phyloP scores from a whole-genome alignment of 2,329 filamentous ascomycete species.

The Phoma herbarum region DNA sequence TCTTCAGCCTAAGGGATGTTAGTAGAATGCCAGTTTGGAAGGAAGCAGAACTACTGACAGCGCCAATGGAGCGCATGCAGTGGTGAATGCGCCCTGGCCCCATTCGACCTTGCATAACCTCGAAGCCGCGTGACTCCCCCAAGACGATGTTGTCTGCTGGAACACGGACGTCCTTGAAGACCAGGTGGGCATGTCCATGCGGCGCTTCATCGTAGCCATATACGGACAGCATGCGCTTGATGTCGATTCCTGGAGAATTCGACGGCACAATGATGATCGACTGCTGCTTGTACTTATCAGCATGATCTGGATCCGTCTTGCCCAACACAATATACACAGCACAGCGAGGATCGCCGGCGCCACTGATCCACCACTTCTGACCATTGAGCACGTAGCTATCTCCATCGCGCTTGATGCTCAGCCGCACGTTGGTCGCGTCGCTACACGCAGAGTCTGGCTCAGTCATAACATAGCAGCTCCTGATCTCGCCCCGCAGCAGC shows the following conservation, averaged over 20 bases:
- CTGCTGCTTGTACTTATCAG: constrained; percentile 83
- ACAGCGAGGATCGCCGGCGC: constrained; percentile 89
- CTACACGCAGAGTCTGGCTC: constrained; percentile 85
- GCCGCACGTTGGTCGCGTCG: constrained; percentile 88
- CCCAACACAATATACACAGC: constrained; percentile 94
- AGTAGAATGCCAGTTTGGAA: too few species aligned
- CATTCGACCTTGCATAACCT: constrained; percentile 94
- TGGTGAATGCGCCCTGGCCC: constrained; percentile 96
- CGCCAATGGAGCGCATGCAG: constrained; percentile 91
- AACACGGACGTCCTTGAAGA: constrained; percentile 86
- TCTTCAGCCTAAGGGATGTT: constrained; percentile 69
- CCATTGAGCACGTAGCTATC: constrained; percentile 90
- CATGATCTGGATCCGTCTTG: constrained; percentile 79
- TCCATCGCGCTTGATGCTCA: constrained; percentile 81
- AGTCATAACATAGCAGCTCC: constrained; percentile 90
- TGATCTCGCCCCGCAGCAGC: constrained; percentile 80
- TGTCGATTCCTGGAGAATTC: constrained; percentile 79
- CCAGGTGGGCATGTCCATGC: constrained; percentile 91
- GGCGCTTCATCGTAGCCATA: constrained; percentile 98
- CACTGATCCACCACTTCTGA: constrained; percentile 98
- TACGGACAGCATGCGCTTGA: constrained; percentile 88
- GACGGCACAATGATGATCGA: constrained; percentile 89
- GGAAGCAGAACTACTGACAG: too few species aligned
- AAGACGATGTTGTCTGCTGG: constrained; percentile 83
- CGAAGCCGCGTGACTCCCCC: constrained; percentile 91